Evolutionary conservation across 2,329 filamentous ascomycete species (phyloP).

Genomic region (Cercospora citrullina): DNA sequence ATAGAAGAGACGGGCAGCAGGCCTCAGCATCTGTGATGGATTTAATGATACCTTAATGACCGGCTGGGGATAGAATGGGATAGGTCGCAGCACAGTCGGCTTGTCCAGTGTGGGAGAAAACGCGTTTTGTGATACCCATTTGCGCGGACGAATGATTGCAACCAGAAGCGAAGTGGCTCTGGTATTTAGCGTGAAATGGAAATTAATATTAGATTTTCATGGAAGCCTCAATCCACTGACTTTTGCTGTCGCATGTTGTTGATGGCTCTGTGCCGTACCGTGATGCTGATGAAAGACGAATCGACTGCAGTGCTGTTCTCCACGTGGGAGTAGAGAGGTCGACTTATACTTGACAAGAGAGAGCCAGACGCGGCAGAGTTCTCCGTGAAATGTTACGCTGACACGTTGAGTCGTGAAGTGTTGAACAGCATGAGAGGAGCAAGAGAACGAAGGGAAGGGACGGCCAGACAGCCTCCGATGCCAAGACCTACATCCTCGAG

Average conservation of each 20-base stretch:
- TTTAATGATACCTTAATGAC: neutral
- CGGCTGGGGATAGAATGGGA: neutral
- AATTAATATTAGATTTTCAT: neutral
- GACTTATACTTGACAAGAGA: neutral
- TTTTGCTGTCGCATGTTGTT: neutral
- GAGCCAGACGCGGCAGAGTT: neutral
- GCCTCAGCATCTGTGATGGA: neutral
- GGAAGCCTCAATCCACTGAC: neutral
- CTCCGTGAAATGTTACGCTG: neutral
- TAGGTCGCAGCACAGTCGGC: slow-evolving; percentile 1
- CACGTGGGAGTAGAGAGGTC: neutral
- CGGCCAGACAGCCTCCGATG: neutral
- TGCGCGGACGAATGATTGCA: neutral
- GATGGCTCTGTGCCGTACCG: neutral
- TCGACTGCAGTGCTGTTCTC: neutral
- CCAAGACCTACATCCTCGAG: neutral
- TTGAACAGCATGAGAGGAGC: neutral
- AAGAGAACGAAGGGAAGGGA: neutral
- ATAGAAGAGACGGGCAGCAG: neutral
- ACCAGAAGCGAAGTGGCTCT: neutral
- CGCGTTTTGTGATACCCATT: slow-evolving; percentile 5
- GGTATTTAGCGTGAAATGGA: neutral
- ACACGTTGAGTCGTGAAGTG: neutral
- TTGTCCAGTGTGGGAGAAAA: neutral
- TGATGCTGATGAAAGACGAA: neutral